Evolutionary conservation across 1,284 basidiomycete species (phyloP).

Genomic region (Waitea zeae): DNA sequence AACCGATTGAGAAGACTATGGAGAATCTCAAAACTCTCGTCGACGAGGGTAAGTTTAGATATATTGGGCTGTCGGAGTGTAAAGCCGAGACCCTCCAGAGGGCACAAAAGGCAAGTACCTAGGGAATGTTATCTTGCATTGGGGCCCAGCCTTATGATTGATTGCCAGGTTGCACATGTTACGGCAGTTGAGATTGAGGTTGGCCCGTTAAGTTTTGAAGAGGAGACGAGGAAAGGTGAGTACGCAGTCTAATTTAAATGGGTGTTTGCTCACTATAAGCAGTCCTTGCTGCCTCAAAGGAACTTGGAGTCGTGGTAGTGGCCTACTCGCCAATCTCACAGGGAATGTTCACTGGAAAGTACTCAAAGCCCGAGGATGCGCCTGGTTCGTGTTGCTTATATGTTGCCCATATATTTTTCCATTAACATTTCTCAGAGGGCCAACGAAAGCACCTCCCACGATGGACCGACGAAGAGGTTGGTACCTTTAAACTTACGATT

Average conservation of each 20-base stretch:
- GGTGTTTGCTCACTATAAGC: constrained; percentile 8
- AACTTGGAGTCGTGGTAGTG: constrained; percentile 29
- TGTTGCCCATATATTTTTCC: too few species aligned
- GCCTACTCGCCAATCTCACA: constrained; percentile 41
- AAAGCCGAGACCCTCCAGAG: constrained; percentile 25
- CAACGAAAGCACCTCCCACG: too few species aligned
- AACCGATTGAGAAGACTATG: constrained; percentile 17
- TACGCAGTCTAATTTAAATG: neutral
- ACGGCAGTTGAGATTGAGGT: constrained; percentile 34
- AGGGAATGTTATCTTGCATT: neutral
- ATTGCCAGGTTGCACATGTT: constrained; percentile 21
- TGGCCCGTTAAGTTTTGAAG: constrained; percentile 29
- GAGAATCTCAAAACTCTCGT: constrained; percentile 12
- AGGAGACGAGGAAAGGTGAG: constrained; percentile 23
- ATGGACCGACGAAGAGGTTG: too few species aligned
- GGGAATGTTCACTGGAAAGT: constrained; percentile 34
- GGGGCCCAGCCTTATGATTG: neutral
- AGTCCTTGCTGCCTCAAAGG: constrained; percentile 21
- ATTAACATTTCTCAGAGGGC: too few species aligned
- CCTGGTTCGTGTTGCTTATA: too few species aligned
- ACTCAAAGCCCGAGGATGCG: constrained; percentile 28
- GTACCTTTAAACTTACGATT: too few species aligned
- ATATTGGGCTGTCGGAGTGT: constrained; percentile 30
- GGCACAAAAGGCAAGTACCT: constrained; percentile 15
- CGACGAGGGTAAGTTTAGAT: constrained; percentile 24